Evolutionary conservation across 257 asterid genomes (phyloP).

Genomic region (Catharanthus roseus): DNA sequence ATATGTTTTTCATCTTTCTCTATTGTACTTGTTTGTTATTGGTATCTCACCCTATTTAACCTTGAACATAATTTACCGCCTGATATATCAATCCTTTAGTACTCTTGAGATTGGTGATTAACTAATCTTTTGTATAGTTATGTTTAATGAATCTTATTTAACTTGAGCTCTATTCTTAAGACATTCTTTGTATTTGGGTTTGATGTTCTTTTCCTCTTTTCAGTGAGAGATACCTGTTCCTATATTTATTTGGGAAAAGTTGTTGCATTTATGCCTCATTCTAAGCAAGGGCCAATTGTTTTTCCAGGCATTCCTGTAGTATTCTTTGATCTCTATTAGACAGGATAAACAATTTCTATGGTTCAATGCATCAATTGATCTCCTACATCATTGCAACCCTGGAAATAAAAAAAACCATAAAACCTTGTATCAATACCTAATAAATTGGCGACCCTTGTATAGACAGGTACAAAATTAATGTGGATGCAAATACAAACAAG

Average conservation of each 20-base stretch:
- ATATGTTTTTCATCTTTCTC: too few species aligned
- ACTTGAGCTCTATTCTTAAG: neutral
- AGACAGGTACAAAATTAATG: too few species aligned
- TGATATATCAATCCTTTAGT: neutral
- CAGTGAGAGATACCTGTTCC: neutral
- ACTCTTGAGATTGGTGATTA: neutral
- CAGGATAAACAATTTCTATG: too few species aligned
- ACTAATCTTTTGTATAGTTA: constrained; percentile 15
- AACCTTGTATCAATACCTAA: too few species aligned
- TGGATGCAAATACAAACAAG: too few species aligned
- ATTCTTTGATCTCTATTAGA: too few species aligned
- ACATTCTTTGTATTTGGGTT: neutral
- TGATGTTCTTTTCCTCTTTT: neutral
- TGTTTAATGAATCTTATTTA: neutral
- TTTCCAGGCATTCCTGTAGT: neutral
- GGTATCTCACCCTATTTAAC: too few species aligned
- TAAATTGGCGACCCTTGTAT: too few species aligned
- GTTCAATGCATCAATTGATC: too few species aligned
- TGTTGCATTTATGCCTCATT: neutral
- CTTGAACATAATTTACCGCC: too few species aligned
- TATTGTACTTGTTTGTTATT: neutral
- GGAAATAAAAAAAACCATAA: too few species aligned
- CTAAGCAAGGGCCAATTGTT: neutral
- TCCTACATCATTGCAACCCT: too few species aligned
- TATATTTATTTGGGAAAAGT: neutral